Base-by-base conservation (phyloP, 768 basidiomycete species). In the Cystoderma amianthinum region DNA sequence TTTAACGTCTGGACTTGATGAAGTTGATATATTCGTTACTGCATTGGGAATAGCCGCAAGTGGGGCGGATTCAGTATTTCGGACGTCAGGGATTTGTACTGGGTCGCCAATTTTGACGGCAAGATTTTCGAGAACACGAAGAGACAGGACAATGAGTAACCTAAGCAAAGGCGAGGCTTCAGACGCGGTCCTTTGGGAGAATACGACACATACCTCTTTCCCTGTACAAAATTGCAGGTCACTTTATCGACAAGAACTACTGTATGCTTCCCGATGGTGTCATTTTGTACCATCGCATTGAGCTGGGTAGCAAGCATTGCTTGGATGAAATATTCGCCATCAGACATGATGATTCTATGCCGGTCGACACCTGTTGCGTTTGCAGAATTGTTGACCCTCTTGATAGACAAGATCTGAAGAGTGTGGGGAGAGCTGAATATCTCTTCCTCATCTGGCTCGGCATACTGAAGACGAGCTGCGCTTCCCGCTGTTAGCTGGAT, bases 271-370 rank as follows among this genome's bases (percentile, higher is more conserved):
- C 63, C 61, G 23, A 97, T 67, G 1, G 65, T 54, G 4, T 79
- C 75, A 0, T 78, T 68, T 12, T 82, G 72, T 11, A 94, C 80
- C 48, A 90, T 63, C 5, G 67, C 47, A 53, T 97, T 97, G 34
- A 93, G 74, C 54, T 91, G 86, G 0, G 94, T 97, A 3, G 93
- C 89, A 23, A 98, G 71, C 96, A 99, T 97, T 18, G 87, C 82
- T 59, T 97, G 96, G 36, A 86, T 69, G 58, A 87, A 96, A 49
- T 86, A 65, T 15, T 71, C 68, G 30, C 95, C 93, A 61, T 98
- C 95, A 0, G 92, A 95, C 30, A 97, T 67, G 60, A 97, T 89
- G 45, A 95, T 72, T 46, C 91, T 75, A 60, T 76, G 80, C 43
- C 84, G 69, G 54, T 85, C 83, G 34, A 69, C 48, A 34, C 61